Evolutionary conservation across 805 yeast genomes (phyloP).

Genomic region (Myxozyma neotropica): DNA sequence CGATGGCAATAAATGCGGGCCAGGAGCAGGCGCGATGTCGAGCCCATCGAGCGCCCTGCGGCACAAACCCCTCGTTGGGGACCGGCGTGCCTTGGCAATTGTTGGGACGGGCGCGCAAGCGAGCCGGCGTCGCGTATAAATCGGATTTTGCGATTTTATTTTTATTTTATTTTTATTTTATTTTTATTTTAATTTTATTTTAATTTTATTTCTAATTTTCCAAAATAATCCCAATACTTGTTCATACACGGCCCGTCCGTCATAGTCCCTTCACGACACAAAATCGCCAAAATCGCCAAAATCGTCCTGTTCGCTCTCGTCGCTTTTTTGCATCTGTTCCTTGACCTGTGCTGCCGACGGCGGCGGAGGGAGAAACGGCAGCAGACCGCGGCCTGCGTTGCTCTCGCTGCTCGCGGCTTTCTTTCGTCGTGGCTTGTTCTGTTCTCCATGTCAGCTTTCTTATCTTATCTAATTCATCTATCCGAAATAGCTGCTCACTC

Average conservation of each 20-base stretch:
- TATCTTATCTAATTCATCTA: too few species aligned
- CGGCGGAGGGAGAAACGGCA: slow-evolving; percentile 37
- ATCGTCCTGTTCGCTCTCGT: slow-evolving; percentile 2
- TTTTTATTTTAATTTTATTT: background rate
- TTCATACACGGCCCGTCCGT: too few species aligned
- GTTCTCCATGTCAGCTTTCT: too few species aligned
- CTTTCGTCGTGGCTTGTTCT: background rate
- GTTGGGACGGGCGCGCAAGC: background rate
- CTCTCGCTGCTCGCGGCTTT: slow-evolving; percentile 2
- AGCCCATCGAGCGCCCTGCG: background rate
- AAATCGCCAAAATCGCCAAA: slow-evolving; percentile 19
- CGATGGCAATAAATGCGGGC: too few species aligned
- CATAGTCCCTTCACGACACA: too few species aligned
- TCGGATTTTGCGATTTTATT: background rate
- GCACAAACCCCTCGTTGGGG: too few species aligned
- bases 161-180: background rate
- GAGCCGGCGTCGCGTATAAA: background rate
- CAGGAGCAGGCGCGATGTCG: too few species aligned
- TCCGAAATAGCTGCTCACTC: slow-evolving; percentile 15
- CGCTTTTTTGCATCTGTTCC: slow-evolving; percentile 7
- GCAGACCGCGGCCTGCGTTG: slow-evolving; percentile 4
- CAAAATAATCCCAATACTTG: too few species aligned
- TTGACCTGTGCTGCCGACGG: slow-evolving; percentile 33
- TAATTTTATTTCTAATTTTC: background rate
- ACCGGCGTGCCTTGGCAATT: background rate